Percentiles rank a stretch among this genome's conserved stretches.
Conservation (phyloP, 2,329 filamentous ascomycete genomes). For the Talaromyces verruculosus region DNA sequence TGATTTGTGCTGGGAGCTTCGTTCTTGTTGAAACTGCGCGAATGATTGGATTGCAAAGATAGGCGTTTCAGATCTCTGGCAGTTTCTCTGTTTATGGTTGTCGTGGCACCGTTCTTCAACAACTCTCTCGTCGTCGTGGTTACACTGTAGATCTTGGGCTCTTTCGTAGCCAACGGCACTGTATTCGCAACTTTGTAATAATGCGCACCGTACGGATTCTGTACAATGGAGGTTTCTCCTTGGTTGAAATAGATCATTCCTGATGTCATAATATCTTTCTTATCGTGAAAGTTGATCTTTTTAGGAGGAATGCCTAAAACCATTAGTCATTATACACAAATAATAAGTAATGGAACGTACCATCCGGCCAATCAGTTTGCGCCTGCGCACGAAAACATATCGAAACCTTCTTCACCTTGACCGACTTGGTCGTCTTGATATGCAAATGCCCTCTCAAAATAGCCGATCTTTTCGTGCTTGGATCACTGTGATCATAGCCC, state of each 20-base stretch:
- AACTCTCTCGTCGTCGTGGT: conserved; percentile 38
- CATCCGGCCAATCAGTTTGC: conserved; percentile 93
- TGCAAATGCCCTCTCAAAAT: conserved; percentile 82
- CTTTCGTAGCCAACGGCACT: conserved; percentile 32
- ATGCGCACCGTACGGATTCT: conserved; percentile 63
- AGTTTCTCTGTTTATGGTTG: conserved; percentile 46
- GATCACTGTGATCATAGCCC: conserved; percentile 50
- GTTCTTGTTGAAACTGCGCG: conserved; percentile 79
- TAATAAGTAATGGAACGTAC: conserved; percentile 37
- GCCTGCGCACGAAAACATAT: conserved; percentile 83
- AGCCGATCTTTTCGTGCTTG: conserved; percentile 67
- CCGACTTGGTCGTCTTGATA: conserved; percentile 78
- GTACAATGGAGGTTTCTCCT: conserved; percentile 46
- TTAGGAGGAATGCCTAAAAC: conserved; percentile 73
- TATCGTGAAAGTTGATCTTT: conserved; percentile 80
- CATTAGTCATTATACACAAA: not conserved
- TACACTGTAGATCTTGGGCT: conserved; percentile 26
- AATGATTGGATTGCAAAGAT: conserved; percentile 77
- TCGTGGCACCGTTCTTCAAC: conserved; percentile 39
- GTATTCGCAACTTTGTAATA: conserved; percentile 56
- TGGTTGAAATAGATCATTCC: conserved; percentile 88
- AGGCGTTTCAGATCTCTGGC: conserved; percentile 61
- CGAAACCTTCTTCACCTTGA: conserved; percentile 89
- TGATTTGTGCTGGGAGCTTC: conserved; percentile 59
- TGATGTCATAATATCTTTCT: conserved; percentile 82